Evolutionary conservation across 345 rosid species (phyloP).

Genomic region (Arabidopsis thaliana): DNA sequence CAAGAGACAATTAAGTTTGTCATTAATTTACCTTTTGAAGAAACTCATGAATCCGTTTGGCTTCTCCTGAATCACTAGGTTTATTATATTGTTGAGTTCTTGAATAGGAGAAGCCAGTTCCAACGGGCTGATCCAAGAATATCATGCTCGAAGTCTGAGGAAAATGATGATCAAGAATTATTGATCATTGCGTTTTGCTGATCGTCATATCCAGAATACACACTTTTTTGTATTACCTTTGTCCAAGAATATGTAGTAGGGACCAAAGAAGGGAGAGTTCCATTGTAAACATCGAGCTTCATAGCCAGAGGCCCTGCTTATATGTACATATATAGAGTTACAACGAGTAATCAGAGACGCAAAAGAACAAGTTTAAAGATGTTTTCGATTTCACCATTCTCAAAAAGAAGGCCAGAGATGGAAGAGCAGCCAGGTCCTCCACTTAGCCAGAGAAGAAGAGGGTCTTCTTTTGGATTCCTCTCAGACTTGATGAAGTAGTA

Average conservation of each 20-base stretch:
- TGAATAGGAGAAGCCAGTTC: constrained; percentile 74
- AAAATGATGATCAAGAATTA: constrained; percentile 53
- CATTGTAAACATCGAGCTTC: constrained; percentile 56
- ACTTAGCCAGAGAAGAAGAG: constrained; percentile 65
- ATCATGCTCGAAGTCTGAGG: constrained; percentile 61
- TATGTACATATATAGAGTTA: too few relatives aligned
- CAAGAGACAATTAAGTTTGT: background rate
- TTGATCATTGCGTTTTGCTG: constrained; percentile 34
- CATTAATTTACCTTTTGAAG: constrained; percentile 46
- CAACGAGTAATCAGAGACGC: too few relatives aligned
- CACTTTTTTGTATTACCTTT: constrained; percentile 41
- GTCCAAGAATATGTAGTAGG: constrained; percentile 70
- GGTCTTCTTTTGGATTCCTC: constrained; percentile 51
- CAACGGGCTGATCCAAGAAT: constrained; percentile 67
- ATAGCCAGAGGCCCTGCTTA: constrained; percentile 61
- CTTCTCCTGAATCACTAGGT: constrained; percentile 54
- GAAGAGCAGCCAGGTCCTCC: constrained; percentile 75
- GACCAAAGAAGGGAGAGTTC: constrained; percentile 62
- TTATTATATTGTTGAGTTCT: constrained; percentile 36
- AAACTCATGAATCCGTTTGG: constrained; percentile 51
- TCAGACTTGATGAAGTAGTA: constrained; percentile 64
- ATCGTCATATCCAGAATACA: constrained; percentile 29
- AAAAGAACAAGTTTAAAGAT: too few relatives aligned
- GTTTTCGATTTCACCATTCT: background rate
- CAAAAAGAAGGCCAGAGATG: constrained; percentile 43